Conservation (phyloP, 495 filamentous ascomycete species). For the Entonaema liquescens region DNA sequence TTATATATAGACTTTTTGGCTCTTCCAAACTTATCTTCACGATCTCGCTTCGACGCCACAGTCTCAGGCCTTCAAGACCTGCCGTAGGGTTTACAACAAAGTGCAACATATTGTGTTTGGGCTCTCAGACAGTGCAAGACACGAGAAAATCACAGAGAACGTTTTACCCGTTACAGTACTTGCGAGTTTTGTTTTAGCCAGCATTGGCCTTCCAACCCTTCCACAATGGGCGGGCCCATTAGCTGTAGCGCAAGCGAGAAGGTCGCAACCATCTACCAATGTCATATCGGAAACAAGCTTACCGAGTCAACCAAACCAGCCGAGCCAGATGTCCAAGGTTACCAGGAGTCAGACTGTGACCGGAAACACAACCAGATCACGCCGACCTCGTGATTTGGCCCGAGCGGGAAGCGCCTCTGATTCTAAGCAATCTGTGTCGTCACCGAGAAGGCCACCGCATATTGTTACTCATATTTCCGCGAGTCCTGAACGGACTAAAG, state of each 20-base stretch:
- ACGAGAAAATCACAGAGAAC: constrained; percentile 79
- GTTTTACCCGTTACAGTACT: constrained; percentile 75
- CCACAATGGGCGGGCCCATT: constrained; percentile 73
- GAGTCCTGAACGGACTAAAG: constrained; percentile 31
- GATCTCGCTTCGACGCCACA: constrained; percentile 74
- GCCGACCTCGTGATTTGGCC: constrained; percentile 56
- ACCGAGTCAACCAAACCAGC: constrained; percentile 47
- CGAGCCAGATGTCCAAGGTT: constrained; percentile 52
- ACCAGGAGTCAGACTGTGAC: constrained; percentile 70
- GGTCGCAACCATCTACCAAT: constrained; percentile 65
- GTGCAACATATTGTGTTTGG: constrained; percentile 83
- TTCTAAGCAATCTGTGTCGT: constrained; percentile 41
- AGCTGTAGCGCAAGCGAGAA: constrained; percentile 76
- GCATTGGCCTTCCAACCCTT: constrained; percentile 62
- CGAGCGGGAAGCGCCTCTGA: constrained; percentile 53
- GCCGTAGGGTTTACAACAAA: constrained; percentile 78
- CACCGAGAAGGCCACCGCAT: constrained; percentile 43
- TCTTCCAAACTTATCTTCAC: constrained; percentile 82
- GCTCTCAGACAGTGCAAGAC: constrained; percentile 63
- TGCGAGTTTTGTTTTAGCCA: constrained; percentile 73
- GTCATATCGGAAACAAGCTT: constrained; percentile 63
- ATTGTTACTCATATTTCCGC: constrained; percentile 28
- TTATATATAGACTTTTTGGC: constrained; percentile 75
- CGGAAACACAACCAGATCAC: constrained; percentile 54
- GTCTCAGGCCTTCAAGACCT: constrained; percentile 74